These are phyloP conservation scores for Leptoxyphium fumago DNA, from an alignment of 2,329 filamentous ascomycete genomes.

Conservation along the genomic window DNA sequence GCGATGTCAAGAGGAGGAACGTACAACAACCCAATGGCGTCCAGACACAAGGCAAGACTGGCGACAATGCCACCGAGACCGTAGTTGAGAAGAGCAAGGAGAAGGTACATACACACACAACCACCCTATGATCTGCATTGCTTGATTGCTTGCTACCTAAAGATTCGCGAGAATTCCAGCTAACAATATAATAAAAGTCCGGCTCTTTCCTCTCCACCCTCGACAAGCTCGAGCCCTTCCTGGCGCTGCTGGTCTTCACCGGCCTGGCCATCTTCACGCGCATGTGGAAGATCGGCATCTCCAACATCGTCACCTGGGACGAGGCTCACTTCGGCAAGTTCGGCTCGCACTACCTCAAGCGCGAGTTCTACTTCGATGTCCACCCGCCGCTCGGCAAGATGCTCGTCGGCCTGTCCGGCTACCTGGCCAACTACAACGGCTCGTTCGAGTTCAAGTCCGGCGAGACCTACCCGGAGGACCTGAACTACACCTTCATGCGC, in stretches of 20 bases:
- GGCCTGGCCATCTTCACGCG: constrained; percentile 50
- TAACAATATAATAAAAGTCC: constrained; percentile 3
- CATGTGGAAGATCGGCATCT: constrained; percentile 53
- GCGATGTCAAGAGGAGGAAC: constrained; percentile 33
- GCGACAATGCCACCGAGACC: constrained; percentile 7
- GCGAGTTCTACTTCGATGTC: constrained; percentile 98
- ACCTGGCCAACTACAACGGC: constrained; percentile 93
- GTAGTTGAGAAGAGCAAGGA: constrained; percentile 32
- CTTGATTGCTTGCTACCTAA: neutral
- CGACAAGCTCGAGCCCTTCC: constrained; percentile 46
- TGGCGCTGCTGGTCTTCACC: constrained; percentile 50
- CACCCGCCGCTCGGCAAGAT: constrained; percentile 96
- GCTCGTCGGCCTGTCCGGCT: constrained; percentile 90
- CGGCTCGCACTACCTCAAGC: constrained; percentile 96
- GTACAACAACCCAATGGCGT: constrained; percentile 20
- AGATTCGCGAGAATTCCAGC: neutral
- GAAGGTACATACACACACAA: constrained; percentile 23
- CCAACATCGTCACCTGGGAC: constrained; percentile 61
- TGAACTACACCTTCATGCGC: constrained; percentile 98
- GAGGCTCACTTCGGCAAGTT: constrained; percentile 90
- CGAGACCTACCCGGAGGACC: constrained; percentile 80
- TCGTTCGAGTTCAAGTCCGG: constrained; percentile 99
- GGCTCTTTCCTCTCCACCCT: constrained; percentile 48
- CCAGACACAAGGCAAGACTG: constrained; percentile 16
- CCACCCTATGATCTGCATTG: neutral